Evolutionary conservation across 2,329 filamentous ascomycete genomes (phyloP).

Genomic region (Cylindrodendrum hubeiense): DNA sequence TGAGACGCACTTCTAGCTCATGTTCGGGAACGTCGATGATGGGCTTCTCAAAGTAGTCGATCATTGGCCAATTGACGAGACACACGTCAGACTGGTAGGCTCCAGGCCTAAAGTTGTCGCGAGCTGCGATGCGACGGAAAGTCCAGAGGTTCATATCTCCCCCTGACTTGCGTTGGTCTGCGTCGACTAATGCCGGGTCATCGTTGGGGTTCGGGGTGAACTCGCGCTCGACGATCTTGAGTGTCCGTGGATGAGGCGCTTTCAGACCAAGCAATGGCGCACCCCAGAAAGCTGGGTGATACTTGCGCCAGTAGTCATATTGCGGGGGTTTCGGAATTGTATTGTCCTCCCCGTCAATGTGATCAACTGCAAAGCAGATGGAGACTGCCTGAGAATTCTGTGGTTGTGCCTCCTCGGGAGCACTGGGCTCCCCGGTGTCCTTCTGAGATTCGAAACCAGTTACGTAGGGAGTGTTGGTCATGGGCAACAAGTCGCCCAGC

Average conservation of each 20-base stretch:
- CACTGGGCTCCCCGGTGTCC: conserved; percentile 44
- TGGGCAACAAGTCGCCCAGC: conserved; percentile 33
- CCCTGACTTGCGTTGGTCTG: conserved; percentile 41
- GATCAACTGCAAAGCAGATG: conserved; percentile 46
- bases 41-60: conserved; percentile 46
- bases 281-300: conserved; percentile 43
- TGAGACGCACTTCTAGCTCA: conserved; percentile 32
- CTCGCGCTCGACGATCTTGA: conserved; percentile 44
- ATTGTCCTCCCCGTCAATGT: conserved; percentile 43
- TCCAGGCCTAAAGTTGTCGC: conserved; percentile 39
- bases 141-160: conserved; percentile 48
- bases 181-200: conserved; percentile 38
- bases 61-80: conserved; percentile 48
- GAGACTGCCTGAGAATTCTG: conserved; percentile 45
- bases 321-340: conserved; percentile 37
- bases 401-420: conserved; percentile 42
- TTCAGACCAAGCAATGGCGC: conserved; percentile 40
- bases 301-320: conserved; percentile 42
- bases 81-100: conserved; percentile 43
- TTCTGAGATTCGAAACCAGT: conserved; percentile 42
- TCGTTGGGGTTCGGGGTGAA: conserved; percentile 45
- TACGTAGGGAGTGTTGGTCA: conserved; percentile 41
- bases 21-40: conserved; percentile 41
- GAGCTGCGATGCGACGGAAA: conserved; percentile 40
- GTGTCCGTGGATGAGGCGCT: conserved; percentile 43